These are phyloP conservation scores for Dictyostelium firmibasis DNA, from an alignment of 78 protist species.

Conservation along the genomic window DNA sequence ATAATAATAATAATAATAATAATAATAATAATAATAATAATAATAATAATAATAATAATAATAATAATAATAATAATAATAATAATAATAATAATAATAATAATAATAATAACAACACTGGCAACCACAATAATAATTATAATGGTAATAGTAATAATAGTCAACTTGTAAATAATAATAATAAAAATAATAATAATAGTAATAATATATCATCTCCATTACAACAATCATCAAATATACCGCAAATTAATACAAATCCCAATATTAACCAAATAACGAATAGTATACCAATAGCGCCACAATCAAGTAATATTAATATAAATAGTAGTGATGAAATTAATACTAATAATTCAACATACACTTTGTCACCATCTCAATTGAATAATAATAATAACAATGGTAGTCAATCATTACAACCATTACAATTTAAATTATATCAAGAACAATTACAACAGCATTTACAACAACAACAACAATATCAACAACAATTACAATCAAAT, in stretches of 20 bases:
- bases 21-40: not conserved
- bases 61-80: not conserved
- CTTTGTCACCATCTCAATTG: not conserved
- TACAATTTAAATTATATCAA: not conserved
- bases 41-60: not conserved
- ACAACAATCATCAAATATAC: not conserved
- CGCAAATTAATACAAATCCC: not conserved
- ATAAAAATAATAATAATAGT: not conserved
- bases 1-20: not conserved
- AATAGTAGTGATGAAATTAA: not conserved
- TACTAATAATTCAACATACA: not conserved
- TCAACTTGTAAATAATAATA: not conserved
- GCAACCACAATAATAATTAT: no score
- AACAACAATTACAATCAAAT: conserved; percentile 22
- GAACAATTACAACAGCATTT: conserved; percentile 2
- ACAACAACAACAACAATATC: conserved; percentile 1
- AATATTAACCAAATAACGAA: not conserved
- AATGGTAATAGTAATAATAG: not conserved
- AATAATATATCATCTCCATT: not conserved
- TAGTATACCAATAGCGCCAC: not conserved
- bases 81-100: not conserved
- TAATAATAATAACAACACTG: not conserved
- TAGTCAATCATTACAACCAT: not conserved
- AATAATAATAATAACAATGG: not conserved
- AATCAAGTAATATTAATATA: not conserved